Evolutionary conservation across 139 green algal genomes (phyloP), one percentile per base, ranked within the genome.

Genomic region (Eudorina sp.): DNA sequence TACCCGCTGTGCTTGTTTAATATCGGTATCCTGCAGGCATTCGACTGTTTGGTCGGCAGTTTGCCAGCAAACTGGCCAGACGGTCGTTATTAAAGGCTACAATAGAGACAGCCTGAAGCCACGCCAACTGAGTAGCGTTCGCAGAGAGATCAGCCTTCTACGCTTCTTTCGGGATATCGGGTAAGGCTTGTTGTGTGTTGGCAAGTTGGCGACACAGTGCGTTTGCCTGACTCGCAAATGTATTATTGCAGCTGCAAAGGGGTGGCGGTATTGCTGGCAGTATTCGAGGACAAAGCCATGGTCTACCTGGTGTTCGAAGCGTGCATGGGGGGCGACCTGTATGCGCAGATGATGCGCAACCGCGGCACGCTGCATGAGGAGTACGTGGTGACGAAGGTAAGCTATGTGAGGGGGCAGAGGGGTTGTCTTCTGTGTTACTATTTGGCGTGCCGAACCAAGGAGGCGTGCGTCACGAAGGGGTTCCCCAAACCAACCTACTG

Each of bases 231-330:
- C 46, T n/a, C 34, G 36, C 36, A 9, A 29, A 34, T 27, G 9
- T 36, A 3, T 58, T 23, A 45, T 23, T 51, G 36, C 85, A 92
- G 90, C 25, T 86, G 73, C 72, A 85, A 68, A 41, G 90, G 90
- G 7, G 85, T 92, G 11, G 90, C 90, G 13, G 58, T 72, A 7
- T 45, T 93, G 27, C 81, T 89, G 0, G 79, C 89, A 3, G 86
- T 89, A 3, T 95, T 93, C 83, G 92, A 95, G 64, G 90, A 93
- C 55, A 88, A 92, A 13, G 31, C 68, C 29, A 66, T 74, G 14
- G 53, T 94, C 3, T 92, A 92, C 78, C 83, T 95, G 7, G 85
- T 92, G 11, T 92, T 92, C 40, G 77, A 90, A 55, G 79, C 75
- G 66, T 95, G 89, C 73, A 90, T 86, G 89, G 70, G 74, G 11